Percentiles rank a stretch among this genome's conserved stretches.
Conservation (phyloP, 305 asterid genomes). For the Coffea humblotiana region DNA sequence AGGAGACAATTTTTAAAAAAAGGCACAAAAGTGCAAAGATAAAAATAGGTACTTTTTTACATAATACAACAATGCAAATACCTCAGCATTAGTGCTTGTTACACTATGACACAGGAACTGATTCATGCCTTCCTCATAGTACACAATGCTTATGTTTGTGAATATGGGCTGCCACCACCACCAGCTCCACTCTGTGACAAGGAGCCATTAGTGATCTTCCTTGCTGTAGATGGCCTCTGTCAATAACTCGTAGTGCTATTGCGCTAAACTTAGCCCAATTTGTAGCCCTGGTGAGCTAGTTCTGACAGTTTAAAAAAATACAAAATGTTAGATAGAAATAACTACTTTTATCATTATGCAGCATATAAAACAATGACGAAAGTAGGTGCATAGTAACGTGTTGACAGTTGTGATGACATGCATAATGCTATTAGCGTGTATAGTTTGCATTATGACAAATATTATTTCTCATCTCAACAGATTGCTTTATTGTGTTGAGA, state of each 20-base stretch:
- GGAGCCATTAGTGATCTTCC: slow-evolving; percentile 99
- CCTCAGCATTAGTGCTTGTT: slow-evolving; percentile 84
- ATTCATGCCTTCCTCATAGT: slow-evolving; percentile 93
- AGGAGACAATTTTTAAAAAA: slow-evolving; percentile 4
- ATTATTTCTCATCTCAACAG: slow-evolving; percentile 96
- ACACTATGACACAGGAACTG: slow-evolving; percentile 94
- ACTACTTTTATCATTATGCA: background rate
- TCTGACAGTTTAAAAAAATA: slow-evolving; percentile 45
- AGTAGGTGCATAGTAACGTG: slow-evolving; percentile 35
- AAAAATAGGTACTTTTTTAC: no score
- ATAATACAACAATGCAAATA: slow-evolving; percentile 12
- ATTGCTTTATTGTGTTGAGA: slow-evolving; percentile 95
- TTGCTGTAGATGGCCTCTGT: slow-evolving; percentile 95
- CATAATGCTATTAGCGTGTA: slow-evolving; percentile 96
- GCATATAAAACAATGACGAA: background rate
- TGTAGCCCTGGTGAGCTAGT: slow-evolving; percentile 98
- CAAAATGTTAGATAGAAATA: slow-evolving; percentile 3
- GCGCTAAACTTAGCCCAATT: slow-evolving; percentile 99
- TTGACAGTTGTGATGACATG: slow-evolving; percentile 99
- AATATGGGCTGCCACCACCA: slow-evolving; percentile 95
- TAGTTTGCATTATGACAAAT: slow-evolving; percentile 99
- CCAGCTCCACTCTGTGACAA: slow-evolving; percentile 85
- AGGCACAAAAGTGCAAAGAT: background rate
- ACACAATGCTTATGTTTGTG: slow-evolving; percentile 60
- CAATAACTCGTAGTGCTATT: slow-evolving; percentile 95